These are phyloP conservation scores for Fomitopsis betulina DNA, from an alignment of 1,284 basidiomycete genomes.

Conservation along the genomic window DNA sequence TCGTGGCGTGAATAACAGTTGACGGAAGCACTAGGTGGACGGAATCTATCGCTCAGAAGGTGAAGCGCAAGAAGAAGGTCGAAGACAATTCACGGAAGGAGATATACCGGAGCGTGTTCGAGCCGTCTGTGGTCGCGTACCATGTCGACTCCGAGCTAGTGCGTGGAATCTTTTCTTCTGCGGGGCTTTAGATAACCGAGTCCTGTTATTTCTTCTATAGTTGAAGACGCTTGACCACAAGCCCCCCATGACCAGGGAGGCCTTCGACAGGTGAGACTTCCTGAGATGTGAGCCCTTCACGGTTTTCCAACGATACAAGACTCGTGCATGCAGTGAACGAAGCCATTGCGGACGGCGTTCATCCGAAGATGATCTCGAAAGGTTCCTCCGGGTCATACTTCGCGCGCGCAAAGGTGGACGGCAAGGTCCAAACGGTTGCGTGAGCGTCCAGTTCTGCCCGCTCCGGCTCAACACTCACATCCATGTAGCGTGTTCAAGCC, in stretches of 20 bases:
- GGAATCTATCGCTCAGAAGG: constrained; percentile 77
- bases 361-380: constrained; percentile 86
- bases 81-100: constrained; percentile 59
- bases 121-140: constrained; percentile 43
- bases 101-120: constrained; percentile 78
- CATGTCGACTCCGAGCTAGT: constrained; percentile 33
- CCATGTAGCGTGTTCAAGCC: constrained; percentile 77
- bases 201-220: constrained; percentile 30
- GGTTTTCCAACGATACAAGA: constrained; percentile 32
- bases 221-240: constrained; percentile 77
- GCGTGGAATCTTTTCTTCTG: constrained; percentile 19
- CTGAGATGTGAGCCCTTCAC: neutral
- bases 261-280: constrained; percentile 60
- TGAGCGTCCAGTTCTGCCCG: constrained; percentile 31
- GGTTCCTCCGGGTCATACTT: constrained; percentile 88
- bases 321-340: constrained; percentile 60
- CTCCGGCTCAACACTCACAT: constrained; percentile 3
- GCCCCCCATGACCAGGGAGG: constrained; percentile 64
- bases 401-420: constrained; percentile 70
- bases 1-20: neutral
- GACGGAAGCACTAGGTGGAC: constrained; percentile 58
- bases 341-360: constrained; percentile 72
- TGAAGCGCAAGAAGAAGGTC: constrained; percentile 74
- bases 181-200: neutral
- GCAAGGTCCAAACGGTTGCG: constrained; percentile 73